phyloP scores from a whole-genome alignment of 2,329 filamentous ascomycete species.

The Lasiodiplodia sp. region DNA sequence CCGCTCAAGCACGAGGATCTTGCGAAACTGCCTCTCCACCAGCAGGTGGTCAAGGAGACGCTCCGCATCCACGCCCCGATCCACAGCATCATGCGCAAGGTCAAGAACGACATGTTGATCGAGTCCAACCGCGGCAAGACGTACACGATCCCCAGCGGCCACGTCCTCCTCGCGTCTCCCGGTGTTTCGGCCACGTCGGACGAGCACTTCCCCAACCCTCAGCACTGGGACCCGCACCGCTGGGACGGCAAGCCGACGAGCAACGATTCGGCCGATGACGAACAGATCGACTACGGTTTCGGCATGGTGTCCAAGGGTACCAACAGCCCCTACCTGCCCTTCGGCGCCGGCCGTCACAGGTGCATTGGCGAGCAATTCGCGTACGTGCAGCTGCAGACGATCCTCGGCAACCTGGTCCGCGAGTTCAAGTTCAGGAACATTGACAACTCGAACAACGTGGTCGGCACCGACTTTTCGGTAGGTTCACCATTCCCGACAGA shows the following conservation, averaged over 20 bases:
- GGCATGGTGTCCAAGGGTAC: conserved; percentile 91
- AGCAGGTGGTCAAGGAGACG: conserved; percentile 88
- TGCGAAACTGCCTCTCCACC: conserved; percentile 79
- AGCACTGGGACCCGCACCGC: conserved; percentile 87
- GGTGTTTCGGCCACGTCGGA: conserved; percentile 78
- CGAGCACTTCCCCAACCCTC: conserved; percentile 81
- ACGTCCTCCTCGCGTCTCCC: conserved; percentile 84
- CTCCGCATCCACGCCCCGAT: conserved; percentile 91
- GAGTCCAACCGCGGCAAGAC: conserved; percentile 69
- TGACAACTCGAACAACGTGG: conserved; percentile 72
- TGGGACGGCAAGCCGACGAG: conserved; percentile 74
- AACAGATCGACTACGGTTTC: conserved; percentile 92
- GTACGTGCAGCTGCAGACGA: conserved; percentile 88
- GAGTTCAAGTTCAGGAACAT: conserved; percentile 81
- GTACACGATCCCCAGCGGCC: conserved; percentile 80
- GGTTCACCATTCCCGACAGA: conserved; percentile 42
- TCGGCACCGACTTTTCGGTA: conserved; percentile 71
- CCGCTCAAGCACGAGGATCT: conserved; percentile 79
- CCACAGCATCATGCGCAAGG: conserved; percentile 92
- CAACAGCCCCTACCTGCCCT: conserved; percentile 88
- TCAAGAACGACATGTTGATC: conserved; percentile 85
- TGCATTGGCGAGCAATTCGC: conserved; percentile 98
- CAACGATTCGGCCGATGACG: conserved; percentile 58
- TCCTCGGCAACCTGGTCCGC: conserved; percentile 78
- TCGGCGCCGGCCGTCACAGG: conserved; percentile 89